Conservation (phyloP, 805 yeast species). For the Myxozyma mucilagina region DNA sequence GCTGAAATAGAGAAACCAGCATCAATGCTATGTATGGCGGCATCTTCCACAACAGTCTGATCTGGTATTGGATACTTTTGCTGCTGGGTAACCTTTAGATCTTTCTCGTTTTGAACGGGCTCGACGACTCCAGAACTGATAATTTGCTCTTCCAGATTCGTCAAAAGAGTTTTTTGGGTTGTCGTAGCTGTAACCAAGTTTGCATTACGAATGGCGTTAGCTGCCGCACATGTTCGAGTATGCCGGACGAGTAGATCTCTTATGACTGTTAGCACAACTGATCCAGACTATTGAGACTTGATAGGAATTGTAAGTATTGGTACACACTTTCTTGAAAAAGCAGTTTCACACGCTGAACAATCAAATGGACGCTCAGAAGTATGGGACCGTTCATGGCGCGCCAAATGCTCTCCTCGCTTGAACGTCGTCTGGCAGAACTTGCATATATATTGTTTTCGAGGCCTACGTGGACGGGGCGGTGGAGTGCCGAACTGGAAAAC, state of each 20-base stretch:
- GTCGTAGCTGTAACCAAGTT: neutral
- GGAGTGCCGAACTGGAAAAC: conserved; percentile 10
- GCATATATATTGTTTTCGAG: conserved; percentile 34
- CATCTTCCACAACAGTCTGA: neutral
- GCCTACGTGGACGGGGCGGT: conserved; percentile 12
- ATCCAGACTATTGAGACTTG: neutral
- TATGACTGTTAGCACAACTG: neutral
- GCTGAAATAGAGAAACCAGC: neutral
- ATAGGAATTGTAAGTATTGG: neutral
- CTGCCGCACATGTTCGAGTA: conserved; percentile 4
- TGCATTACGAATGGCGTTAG: neutral
- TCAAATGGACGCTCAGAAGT: conserved; percentile 73
- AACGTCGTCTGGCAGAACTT: conserved; percentile 41
- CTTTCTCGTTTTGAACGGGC: neutral
- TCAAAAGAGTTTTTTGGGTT: neutral
- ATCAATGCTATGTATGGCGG: neutral
- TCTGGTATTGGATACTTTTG: neutral
- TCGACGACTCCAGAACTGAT: too few relatives aligned
- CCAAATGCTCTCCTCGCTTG: conserved; percentile 47
- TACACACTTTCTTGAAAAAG: conserved; percentile 45
- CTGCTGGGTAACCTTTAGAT: neutral
- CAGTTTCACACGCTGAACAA: conserved; percentile 59
- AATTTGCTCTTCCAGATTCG: neutral
- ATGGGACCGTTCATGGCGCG: conserved; percentile 69
- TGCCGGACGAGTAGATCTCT: conserved; percentile 18